Base-by-base conservation (phyloP, 768 basidiomycete genomes). In the Gloeophyllum trabeum region DNA sequence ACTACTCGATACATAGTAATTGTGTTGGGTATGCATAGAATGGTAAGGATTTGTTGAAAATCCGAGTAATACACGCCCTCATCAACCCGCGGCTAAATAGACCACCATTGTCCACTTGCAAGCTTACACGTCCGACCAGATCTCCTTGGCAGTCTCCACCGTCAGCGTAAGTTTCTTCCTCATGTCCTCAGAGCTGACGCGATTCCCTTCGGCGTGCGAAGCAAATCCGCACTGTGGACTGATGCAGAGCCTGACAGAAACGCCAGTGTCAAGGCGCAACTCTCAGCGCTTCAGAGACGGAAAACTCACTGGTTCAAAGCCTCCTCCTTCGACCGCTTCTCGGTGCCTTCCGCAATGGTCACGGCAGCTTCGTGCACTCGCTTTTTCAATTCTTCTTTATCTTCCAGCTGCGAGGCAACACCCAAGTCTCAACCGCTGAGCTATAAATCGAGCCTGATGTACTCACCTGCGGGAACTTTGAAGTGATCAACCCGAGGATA, bases 161-260 rank as follows among this genome's bases (percentile, higher is more conserved):
- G 64, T 59, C 25, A 67, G 55, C 34, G 48, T 4, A 13, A 65
- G 53, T 53, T 65, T 65, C 30, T 49, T 47, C 39, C 53, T 53
- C 51, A 69, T 61, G 39, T 68, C 64, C 3, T 60, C 56, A 14
- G 54, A 51, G 3, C 42, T 45, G 14, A 71, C 58, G 25, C 51
- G 46, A 48, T 72, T 73, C 0, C 71, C 69, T 30, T 70, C 69
- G 2, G 61, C 52, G 44, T 69, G 69, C 4, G 60, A 63, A 13
- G 70, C 69, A 46, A 71, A 73, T 7, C 72, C 73, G 40, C 72
- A 74, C 53, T 74, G 71, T 1, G 71, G 67, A n/a, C 64, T 65
- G 44, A 73, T 60, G 37, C 60, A 58, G 22, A 74, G 59, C 43
- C 64, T 65, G 35, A 25, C 3, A 25, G 30, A 5, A 18, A n/a